Base-by-base conservation (phyloP, 2,329 filamentous ascomycete species). In the Myriangium duriaei region DNA sequence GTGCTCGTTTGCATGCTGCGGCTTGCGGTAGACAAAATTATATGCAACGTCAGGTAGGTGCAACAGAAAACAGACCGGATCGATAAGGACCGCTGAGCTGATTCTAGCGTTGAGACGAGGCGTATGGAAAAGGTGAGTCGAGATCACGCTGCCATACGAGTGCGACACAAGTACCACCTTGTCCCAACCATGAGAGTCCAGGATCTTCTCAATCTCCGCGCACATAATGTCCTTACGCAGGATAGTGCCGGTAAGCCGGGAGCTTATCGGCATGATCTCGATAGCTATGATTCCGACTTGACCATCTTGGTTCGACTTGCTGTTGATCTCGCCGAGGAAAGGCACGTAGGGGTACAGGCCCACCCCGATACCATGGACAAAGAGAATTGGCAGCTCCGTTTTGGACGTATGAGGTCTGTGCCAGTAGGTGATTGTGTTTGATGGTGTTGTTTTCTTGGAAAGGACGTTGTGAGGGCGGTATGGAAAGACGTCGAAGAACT, bases 331-430 rank as follows among this genome's bases (percentile, higher is more conserved):
- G 21, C 57, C 52, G 2, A 83, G 58, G 49, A 79, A 79, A 11
- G 58, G 53, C 10, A 67, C 59, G 47, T 82, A 80, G 0, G 76
- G 69, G 51, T 71, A 71, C 2, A 83, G 64, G 0, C 79, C 79
- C 41, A 83, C 65, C 30, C 79, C 77, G 34, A 82, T 80, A 11
- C 79, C 79, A 47, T 83, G 79, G 33, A 82, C 64, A 56, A 81
- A 82, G 3, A 84, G 56, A 5, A 83, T 56, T 0, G 79, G 79
- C 0, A 71, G 57, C 30, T 64, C 63, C 1, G 62, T 69, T 36
- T 65, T 65, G 1, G 72, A 75, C 1, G 65, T 72, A 50, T 82
- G 78, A 4, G 73, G 72, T 2, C 71, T 68, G 48, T 77, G 64
- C 74, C 76, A 83, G 60, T 84, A 83, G 43, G 69, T 68, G 4